Evolutionary conservation across 78 protist genomes (phyloP), one percentile per base, ranked within the genome.

Genomic region (Diacronema lutheri): DNA sequence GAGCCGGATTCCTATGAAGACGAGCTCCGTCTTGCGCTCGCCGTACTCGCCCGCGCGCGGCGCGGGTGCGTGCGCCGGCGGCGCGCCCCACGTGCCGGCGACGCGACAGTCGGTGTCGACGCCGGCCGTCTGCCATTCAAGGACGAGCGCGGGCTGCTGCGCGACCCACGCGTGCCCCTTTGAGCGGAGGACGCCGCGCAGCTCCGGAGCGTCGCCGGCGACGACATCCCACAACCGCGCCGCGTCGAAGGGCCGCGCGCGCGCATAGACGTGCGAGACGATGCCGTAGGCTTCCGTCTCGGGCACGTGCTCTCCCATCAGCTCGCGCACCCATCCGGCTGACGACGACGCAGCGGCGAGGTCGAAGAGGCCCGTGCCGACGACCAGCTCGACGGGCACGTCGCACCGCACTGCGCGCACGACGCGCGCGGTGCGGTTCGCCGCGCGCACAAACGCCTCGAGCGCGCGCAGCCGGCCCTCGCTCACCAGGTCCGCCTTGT

Each of bases 221-320:
- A 29, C 11, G 44, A 29, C 11, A 16, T 80, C 64, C n/a, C 14
- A 14, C 37, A 92, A 56, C 19, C 90, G 73, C 44, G 0, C 44
- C 9, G 97, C 92, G 61, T 95, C 94, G 68, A 96, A 93, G 16
- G 98, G 97, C n/a, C 88, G 41, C 38, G 86, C 33, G 12, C 89
- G 73, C 21, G 88, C 58, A 61, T 65, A 96, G 57, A 86, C 78
- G 65, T 93, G 90, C 40, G 81, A 69, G 19, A 31, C 26, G 61
- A 96, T 84, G 62, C 97, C 98, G 72, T 92, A 94, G 82, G 91
- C 94, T 4, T 73, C 73, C 19, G 94, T 91, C 79, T 95, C 97
- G 19, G 86, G 64, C 20, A 0, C 11, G 64, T 64, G 86, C 50
- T 40, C 29, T 4, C 1, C 25, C 11, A 31, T 4, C 33, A 21